phyloP scores from a whole-genome alignment of 2,329 filamentous ascomycete genomes.

The Penicillium brasilianum region DNA sequence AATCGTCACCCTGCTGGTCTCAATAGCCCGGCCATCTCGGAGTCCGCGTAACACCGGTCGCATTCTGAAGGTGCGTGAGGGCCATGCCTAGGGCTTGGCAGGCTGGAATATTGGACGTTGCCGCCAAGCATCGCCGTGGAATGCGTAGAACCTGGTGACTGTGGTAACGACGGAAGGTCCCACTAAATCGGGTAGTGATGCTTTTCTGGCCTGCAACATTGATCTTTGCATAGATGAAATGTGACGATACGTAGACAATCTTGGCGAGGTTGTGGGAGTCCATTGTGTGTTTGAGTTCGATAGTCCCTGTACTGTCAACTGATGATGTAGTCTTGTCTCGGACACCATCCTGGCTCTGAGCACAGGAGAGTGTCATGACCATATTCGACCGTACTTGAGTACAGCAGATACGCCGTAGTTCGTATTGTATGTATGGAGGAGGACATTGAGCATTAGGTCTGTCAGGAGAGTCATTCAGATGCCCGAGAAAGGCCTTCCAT shows the following conservation, averaged over 20 bases:
- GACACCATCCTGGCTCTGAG: not conserved
- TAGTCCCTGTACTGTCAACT: not conserved
- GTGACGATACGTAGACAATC: not conserved
- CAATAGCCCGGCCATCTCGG: not conserved
- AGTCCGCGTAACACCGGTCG: slow-evolving; percentile 14
- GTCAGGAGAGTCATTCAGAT: not conserved
- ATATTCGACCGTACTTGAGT: not conserved
- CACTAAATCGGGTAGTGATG: not conserved
- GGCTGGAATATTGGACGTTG: slow-evolving; percentile 14
- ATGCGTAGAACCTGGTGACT: not conserved
- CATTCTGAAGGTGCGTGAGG: slow-evolving; percentile 20
- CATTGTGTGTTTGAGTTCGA: not conserved
- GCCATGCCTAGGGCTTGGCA: slow-evolving; percentile 17
- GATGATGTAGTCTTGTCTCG: not conserved
- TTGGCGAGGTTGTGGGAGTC: not conserved
- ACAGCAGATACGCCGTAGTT: not conserved
- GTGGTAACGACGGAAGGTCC: not conserved
- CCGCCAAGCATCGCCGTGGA: slow-evolving; percentile 20
- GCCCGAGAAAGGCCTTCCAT: not conserved
- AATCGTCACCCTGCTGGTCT: not conserved
- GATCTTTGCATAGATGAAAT: not conserved
- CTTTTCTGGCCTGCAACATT: not conserved
- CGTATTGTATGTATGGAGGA: not conserved
- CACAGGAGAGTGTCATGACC: not conserved
- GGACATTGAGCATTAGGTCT: not conserved